phyloP scores from a whole-genome alignment of 2,329 filamentous ascomycete species.

The Pseudopyrenochaeta lycopersici region DNA sequence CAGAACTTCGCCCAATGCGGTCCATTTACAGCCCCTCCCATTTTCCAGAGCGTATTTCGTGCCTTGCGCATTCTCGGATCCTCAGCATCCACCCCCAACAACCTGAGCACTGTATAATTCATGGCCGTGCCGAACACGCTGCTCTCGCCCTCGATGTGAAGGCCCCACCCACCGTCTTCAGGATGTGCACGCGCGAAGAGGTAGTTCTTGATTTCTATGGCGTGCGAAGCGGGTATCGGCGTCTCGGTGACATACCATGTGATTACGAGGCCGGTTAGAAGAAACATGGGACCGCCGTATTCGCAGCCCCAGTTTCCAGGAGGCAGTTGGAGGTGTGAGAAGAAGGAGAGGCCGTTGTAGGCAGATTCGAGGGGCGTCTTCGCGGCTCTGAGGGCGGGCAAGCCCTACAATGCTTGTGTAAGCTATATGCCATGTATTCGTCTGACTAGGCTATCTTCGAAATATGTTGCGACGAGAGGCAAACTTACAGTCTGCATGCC shows the following conservation, averaged over 20 bases:
- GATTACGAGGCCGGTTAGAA: slow-evolving; percentile 85
- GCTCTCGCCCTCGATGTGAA: slow-evolving; percentile 94
- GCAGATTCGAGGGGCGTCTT: slow-evolving; percentile 79
- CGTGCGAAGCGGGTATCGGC: slow-evolving; percentile 79
- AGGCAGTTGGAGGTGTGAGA: slow-evolving; percentile 85
- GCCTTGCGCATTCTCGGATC: slow-evolving; percentile 88
- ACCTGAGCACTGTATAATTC: slow-evolving; percentile 83
- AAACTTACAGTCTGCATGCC: slow-evolving; percentile 76
- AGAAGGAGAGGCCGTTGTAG: slow-evolving; percentile 85
- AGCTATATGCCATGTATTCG: not conserved
- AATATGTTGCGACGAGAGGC: not conserved
- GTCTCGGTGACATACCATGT: slow-evolving; percentile 91
- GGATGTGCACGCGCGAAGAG: slow-evolving; percentile 84
- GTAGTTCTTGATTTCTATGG: slow-evolving; percentile 91
- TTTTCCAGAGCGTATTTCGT: slow-evolving; percentile 78
- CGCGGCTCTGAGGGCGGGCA: slow-evolving; percentile 75
- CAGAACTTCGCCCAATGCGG: slow-evolving; percentile 99
- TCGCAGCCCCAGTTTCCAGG: slow-evolving; percentile 97
- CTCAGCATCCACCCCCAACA: slow-evolving; percentile 84
- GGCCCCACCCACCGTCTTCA: slow-evolving; percentile 93
- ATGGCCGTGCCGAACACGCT: slow-evolving; percentile 89
- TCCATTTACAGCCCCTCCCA: slow-evolving; percentile 83
- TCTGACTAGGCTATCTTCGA: not conserved
- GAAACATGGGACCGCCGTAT: slow-evolving; percentile 97
- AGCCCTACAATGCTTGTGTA: slow-evolving; percentile 62